These are phyloP conservation scores for Paecilomyces sp. DNA, from an alignment of 2,329 filamentous ascomycete genomes.

Conservation along the genomic window DNA sequence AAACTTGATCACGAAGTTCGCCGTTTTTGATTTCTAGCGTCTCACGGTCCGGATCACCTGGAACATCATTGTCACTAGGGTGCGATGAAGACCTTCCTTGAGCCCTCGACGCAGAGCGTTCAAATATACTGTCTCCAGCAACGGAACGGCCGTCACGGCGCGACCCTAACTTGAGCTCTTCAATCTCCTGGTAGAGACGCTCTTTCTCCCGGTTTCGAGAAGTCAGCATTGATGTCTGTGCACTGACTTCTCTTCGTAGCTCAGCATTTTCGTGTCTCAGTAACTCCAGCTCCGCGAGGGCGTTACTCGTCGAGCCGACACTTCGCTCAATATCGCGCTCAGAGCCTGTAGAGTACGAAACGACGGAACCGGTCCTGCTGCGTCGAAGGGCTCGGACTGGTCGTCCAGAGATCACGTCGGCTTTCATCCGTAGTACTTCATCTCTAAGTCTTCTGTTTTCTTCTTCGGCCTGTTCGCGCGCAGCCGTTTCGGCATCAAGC, in stretches of 20 bases:
- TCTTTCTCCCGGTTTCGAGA: conserved; percentile 94
- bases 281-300: conserved; percentile 76
- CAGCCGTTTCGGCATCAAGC: conserved; percentile 81
- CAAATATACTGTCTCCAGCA: conserved; percentile 81
- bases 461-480: conserved; percentile 83
- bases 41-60: conserved; percentile 68
- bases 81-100: conserved; percentile 68
- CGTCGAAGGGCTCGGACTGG: conserved; percentile 21
- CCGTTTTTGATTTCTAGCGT: conserved; percentile 79
- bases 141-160: conserved; percentile 59
- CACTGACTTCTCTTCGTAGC: conserved; percentile 81
- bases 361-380: conserved; percentile 27
- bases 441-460: conserved; percentile 79
- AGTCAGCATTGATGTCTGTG: conserved; percentile 95
- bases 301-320: conserved; percentile 52
- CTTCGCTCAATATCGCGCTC: conserved; percentile 30
- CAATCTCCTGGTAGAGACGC: conserved; percentile 90
- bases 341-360: conserved; percentile 30
- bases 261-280: conserved; percentile 89
- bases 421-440: conserved; percentile 65
- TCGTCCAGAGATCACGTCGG: conserved; percentile 27
- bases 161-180: conserved; percentile 85
- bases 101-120: conserved; percentile 85
- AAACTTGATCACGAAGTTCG: conserved; percentile 77
- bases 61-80: conserved; percentile 62